Conservation (phyloP, 331 rosid genomes). For the Rosa hybrid region DNA sequence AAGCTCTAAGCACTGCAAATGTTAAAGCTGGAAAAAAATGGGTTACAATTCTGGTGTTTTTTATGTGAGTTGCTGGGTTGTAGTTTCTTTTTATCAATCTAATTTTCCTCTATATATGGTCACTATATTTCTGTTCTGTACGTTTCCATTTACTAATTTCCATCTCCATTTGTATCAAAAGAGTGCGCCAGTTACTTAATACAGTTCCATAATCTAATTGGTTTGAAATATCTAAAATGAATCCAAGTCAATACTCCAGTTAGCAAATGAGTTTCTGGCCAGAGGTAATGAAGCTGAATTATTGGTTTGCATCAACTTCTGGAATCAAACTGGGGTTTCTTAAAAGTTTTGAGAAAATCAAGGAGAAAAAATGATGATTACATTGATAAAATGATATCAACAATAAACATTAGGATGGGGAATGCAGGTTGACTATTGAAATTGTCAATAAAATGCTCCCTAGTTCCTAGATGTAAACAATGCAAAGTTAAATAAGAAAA, state of each 20-base stretch:
- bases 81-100: neutral
- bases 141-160: neutral
- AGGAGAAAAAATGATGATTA: neutral
- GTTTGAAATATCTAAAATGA: neutral
- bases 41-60: neutral
- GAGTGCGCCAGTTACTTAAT: neutral
- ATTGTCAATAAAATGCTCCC: neutral
- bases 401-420: neutral
- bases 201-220: neutral
- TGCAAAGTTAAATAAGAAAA: neutral
- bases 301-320: neutral
- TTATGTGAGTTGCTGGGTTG: neutral
- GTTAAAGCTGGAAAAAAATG: neutral
- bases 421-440: slow-evolving; percentile 3
- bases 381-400: neutral
- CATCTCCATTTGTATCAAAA: neutral
- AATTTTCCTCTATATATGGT: neutral
- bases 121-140: neutral
- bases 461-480: neutral
- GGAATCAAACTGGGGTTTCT: neutral
- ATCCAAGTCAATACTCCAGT: neutral
- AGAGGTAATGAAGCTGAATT: neutral
- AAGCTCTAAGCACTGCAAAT: neutral
- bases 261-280: neutral
- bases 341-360: neutral